Evolutionary conservation across 2,329 filamentous ascomycete genomes (phyloP), one percentile per base, ranked within the genome.

Genomic region (Pseudocercospora crystallina): DNA sequence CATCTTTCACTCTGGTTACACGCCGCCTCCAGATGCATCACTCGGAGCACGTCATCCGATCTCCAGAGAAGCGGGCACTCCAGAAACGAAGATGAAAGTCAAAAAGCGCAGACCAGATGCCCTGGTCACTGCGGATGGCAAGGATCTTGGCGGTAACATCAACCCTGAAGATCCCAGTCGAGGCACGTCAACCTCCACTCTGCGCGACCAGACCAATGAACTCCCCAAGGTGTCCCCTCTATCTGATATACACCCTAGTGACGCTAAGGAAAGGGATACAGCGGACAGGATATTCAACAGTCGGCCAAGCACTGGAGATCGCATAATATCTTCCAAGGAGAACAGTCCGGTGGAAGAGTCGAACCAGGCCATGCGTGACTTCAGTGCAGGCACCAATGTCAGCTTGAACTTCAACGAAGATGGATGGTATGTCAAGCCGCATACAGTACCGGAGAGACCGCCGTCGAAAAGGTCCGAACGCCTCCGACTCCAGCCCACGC

Each of bases 1-100:
- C 56, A 83, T 85, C 2, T 90, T 90, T 65, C 90, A 87, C 13
- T 85, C 85, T 10, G 85, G 86, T 46, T 90, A 90, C 67, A 85
- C 86, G 39, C 86, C 86, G 10, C 83, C 84, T 55, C 81, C 83
- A 34, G 85, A 82, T 65, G 85, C 87, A 26, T 83, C 82, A n/a
- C 87, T 90, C 35, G 80, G 85, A 47, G 42, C 53, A 14, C 54
- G 55, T 17, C 57, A 64, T 32, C 62, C 65, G 26, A 45, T 65
- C 12, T 52, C 56, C 13, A 47, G 54, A 30, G 57, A 61, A 57
- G 52, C 59, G 34, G 56, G 65, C 43, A 72, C 62, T 43, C 65
- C 70, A 33, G 70, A 70, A 47, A 50, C 69, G 37, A 75, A 73
- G 59, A 60, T 73, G 50, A 76, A 73, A 60, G 57, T 72, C 60